Base-by-base conservation (phyloP, 192 early-diverging fungal genomes). In the Jimgerdemannia lactiflua region DNA sequence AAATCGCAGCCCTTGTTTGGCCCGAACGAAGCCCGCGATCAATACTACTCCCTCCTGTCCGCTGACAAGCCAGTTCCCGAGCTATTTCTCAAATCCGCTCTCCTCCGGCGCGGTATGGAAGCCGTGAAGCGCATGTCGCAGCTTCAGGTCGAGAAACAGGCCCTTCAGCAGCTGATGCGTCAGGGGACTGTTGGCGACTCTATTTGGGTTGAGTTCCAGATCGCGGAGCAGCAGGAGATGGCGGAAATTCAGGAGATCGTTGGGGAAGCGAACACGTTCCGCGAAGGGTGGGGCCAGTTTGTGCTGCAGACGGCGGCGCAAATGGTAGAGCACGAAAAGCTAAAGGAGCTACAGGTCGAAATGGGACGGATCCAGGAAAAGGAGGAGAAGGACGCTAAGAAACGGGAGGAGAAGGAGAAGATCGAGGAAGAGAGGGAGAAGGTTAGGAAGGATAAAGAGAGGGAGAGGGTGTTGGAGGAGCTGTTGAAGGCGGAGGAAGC, bases 301-400 rank as follows among this genome's bases (percentile, higher is more conserved):
- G 95, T 98, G 71, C 92, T 98, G 75, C 90, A 90, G 19, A 91
- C 92, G 42, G 95, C 95, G 0, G 88, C 89, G 11, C 89, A 94
- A 78, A 86, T 95, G 79, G 87, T 94, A 65, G 89, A 92, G 69
- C 87, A 89, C 69, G 85, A 92, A 70, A 87, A 75, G 65, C 75
- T 74, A 17, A 89, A 86, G 43, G 77, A 89, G 64, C 74, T 86
- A 44, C 74, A 86, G 65, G 80, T 79, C 42, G 86, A 90, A 10
- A 84, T 84, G 74, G 88, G 83, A 18, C 74, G 69, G 63, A 77
- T 80, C 41, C 75, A 86, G 10, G 87, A 87, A 44, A 87, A 84
- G 9, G 74, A 84, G 63, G 86, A 88, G 65, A 88, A 84, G 64
- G 73, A 82, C 29, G 76, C 74, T 69, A 85, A 83, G 39, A 63